These are phyloP conservation scores for Porodaedalea pini DNA, from an alignment of 1,284 basidiomycete species.

Conservation along the genomic window DNA sequence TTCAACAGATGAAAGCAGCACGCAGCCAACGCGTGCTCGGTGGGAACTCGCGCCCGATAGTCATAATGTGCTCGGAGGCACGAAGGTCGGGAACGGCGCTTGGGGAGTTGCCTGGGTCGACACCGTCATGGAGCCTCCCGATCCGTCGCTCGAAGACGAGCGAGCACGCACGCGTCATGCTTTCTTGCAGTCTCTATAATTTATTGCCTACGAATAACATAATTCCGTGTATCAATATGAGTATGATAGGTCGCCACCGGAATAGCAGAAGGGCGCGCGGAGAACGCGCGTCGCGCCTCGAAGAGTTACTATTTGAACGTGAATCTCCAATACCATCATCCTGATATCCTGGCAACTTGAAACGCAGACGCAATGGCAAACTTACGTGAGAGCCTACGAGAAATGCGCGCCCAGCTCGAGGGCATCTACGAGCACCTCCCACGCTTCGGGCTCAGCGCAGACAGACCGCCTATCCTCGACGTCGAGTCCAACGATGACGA, in stretches of 20 bases:
- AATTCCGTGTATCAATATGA: neutral
- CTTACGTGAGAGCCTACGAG: constrained; percentile 2
- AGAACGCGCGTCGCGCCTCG: neutral
- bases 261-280: neutral
- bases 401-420: constrained; percentile 7
- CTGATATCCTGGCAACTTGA: neutral
- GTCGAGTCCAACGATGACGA: neutral
- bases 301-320: neutral
- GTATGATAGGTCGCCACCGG: neutral
- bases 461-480: constrained; percentile 13
- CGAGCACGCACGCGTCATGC: constrained; percentile 14
- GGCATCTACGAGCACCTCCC: constrained; percentile 9
- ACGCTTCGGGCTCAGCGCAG: neutral
- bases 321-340: neutral
- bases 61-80: constrained; percentile 56
- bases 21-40: constrained; percentile 61
- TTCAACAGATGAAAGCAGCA: constrained; percentile 60
- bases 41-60: constrained; percentile 57
- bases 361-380: constrained; percentile 2
- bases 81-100: constrained; percentile 68
- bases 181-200: constrained; percentile 5
- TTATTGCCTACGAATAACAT: neutral
- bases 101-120: constrained; percentile 80
- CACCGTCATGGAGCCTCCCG: constrained; percentile 56
- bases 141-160: constrained; percentile 21